These are phyloP conservation scores for Knufia petricola DNA, from an alignment of 2,329 filamentous ascomycete species.

Conservation along the genomic window DNA sequence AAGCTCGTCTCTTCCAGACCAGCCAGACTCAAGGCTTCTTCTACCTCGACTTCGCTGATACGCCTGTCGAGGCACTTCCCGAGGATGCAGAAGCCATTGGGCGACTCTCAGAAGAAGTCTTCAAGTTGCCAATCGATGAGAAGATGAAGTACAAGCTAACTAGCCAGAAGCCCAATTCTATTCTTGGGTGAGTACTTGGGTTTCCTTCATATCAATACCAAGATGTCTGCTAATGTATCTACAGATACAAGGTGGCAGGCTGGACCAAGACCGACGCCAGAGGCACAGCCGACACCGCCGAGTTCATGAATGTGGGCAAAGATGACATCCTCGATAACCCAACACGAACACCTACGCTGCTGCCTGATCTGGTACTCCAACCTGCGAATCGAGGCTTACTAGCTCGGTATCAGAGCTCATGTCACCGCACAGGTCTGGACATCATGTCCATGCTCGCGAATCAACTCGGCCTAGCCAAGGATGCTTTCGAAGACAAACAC, in stretches of 20 bases:
- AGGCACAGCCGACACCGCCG: conserved; percentile 17
- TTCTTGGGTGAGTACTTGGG: not conserved
- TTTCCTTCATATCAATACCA: not conserved
- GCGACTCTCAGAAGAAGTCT: conserved; percentile 34
- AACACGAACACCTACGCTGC: conserved; percentile 7
- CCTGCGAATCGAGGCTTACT: conserved; percentile 8
- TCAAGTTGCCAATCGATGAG: conserved; percentile 32
- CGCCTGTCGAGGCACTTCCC: not conserved
- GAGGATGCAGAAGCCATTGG: conserved; percentile 20
- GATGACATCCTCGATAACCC: conserved; percentile 10
- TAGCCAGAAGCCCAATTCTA: conserved; percentile 8
- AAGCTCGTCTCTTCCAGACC: conserved; percentile 28
- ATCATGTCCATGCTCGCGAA: conserved; percentile 18
- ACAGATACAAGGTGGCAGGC: conserved; percentile 6
- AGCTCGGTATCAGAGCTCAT: conserved; percentile 13
- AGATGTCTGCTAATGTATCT: not conserved
- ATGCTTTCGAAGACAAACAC: conserved; percentile 16
- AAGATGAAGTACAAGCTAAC: conserved; percentile 21
- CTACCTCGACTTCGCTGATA: conserved; percentile 41
- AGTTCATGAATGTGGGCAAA: conserved; percentile 17
- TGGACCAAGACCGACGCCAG: conserved; percentile 14
- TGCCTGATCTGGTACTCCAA: conserved; percentile 1
- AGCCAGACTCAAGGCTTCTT: conserved; percentile 46
- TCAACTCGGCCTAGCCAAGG: conserved; percentile 16
- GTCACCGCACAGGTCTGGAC: conserved; percentile 17